phyloP scores from a whole-genome alignment of 2,329 filamentous ascomycete species.

The Apiospora pterosperma region DNA sequence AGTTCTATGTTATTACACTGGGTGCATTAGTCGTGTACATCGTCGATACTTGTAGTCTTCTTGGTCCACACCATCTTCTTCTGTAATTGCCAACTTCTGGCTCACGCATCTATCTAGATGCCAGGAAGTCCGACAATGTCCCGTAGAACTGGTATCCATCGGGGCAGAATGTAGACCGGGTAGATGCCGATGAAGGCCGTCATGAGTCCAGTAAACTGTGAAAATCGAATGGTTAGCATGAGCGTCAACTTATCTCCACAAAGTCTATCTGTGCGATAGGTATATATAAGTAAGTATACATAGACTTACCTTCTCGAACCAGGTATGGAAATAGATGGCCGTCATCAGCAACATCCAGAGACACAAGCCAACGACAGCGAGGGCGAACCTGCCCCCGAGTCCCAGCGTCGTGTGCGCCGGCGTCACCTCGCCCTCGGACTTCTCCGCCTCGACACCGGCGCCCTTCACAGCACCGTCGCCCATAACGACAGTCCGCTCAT shows the following conservation, averaged over 20 bases:
- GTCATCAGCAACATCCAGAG: slow-evolving; percentile 99
- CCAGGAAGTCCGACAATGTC: slow-evolving; percentile 20
- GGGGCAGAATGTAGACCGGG: slow-evolving; percentile 20
- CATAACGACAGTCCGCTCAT: slow-evolving; percentile 66
- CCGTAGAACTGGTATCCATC: slow-evolving; percentile 20
- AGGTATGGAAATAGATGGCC: slow-evolving; percentile 96
- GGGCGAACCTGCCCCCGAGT: slow-evolving; percentile 52
- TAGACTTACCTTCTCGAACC: slow-evolving; percentile 85
- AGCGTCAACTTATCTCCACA: neutral
- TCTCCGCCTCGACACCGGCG: slow-evolving; percentile 45
- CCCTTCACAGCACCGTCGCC: slow-evolving; percentile 62
- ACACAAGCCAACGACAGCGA: slow-evolving; percentile 65
- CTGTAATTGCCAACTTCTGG: neutral
- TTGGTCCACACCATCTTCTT: neutral
- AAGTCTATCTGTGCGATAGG: neutral
- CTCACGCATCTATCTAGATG: slow-evolving; percentile 6
- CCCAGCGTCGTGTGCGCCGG: slow-evolving; percentile 32
- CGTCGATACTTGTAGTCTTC: neutral
- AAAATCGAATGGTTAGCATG: neutral
- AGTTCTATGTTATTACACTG: neutral
- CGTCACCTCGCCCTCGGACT: slow-evolving; percentile 14
- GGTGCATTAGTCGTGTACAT: neutral
- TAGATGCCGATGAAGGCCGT: slow-evolving; percentile 20
- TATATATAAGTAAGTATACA: neutral
- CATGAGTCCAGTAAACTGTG: slow-evolving; percentile 45